These are phyloP conservation scores for Pythium biforme DNA, from an alignment of 352 stramenopile species.

Conservation along the genomic window DNA sequence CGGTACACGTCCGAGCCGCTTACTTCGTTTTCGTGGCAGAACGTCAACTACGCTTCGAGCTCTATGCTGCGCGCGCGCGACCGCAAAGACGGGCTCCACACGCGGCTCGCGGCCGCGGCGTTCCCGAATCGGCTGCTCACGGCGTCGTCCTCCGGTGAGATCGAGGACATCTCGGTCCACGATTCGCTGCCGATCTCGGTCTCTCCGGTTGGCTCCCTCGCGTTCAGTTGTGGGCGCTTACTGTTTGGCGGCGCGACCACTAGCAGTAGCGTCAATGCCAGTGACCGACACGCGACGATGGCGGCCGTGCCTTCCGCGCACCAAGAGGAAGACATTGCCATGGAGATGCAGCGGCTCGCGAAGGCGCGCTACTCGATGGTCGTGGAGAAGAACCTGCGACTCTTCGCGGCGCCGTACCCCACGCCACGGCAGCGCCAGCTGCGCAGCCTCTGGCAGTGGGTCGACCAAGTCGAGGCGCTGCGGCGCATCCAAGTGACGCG, in stretches of 20 bases:
- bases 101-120: constrained; percentile 40
- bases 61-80: constrained; percentile 1
- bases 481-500: constrained; percentile 57
- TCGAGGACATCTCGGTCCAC: constrained; percentile 88
- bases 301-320: neutral
- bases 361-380: constrained; percentile 76
- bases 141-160: constrained; percentile 62
- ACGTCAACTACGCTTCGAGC: constrained; percentile 30
- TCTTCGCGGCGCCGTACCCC: constrained; percentile 42
- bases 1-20: constrained; percentile 78
- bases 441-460: constrained; percentile 75
- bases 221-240: constrained; percentile 74
- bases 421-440: constrained; percentile 49
- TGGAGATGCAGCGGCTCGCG: constrained; percentile 71
- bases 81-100: constrained; percentile 11
- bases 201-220: constrained; percentile 62
- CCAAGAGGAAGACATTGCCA: constrained; percentile 59
- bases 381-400: constrained; percentile 73
- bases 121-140: constrained; percentile 84
- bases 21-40: constrained; percentile 80
- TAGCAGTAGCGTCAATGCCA: neutral
- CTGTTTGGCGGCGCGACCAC: constrained; percentile 52
- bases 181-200: constrained; percentile 83
- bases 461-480: constrained; percentile 78
- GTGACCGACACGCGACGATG: neutral